These are phyloP conservation scores for Agaricus sinodeliciosus DNA, from an alignment of 768 basidiomycete genomes.

Conservation along the genomic window DNA sequence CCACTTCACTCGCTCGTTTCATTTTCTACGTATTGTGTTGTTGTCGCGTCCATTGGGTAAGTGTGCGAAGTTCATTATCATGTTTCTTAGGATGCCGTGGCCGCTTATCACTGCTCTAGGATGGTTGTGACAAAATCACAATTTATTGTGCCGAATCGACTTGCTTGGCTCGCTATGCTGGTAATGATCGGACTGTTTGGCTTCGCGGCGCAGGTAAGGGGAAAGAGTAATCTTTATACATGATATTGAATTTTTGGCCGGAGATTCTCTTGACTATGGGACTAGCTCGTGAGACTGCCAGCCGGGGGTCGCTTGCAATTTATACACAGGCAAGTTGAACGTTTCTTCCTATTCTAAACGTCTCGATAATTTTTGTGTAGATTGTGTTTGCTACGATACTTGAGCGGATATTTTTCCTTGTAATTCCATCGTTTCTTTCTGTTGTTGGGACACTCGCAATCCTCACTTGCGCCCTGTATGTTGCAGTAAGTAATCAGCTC, in stretches of 20 bases:
- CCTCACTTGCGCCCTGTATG: conserved; percentile 53
- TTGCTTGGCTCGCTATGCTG: conserved; percentile 35
- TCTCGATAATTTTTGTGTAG: conserved; percentile 19
- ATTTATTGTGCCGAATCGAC: conserved; percentile 34
- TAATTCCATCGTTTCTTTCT: conserved; percentile 50
- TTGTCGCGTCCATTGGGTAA: conserved; percentile 26
- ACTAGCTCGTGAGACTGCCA: conserved; percentile 58
- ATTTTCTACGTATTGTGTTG: conserved; percentile 51
- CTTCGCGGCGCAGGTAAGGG: conserved; percentile 37
- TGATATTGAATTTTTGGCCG: background rate
- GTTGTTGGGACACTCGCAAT: conserved; percentile 62
- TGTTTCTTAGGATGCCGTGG: background rate
- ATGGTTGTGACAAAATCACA: conserved; percentile 33
- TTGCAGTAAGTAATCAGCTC: conserved; percentile 42
- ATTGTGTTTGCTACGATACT: conserved; percentile 64
- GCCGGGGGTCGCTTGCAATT: conserved; percentile 51
- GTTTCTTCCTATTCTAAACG: too few relatives aligned
- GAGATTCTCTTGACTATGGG: conserved; percentile 30
- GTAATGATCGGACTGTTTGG: conserved; percentile 42
- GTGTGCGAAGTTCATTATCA: conserved; percentile 1
- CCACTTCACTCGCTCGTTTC: conserved; percentile 62
- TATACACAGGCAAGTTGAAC: conserved; percentile 39
- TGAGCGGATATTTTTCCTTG: conserved; percentile 60
- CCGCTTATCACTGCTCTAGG: conserved; percentile 18
- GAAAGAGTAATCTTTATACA: background rate